Evolutionary conservation across 2,329 filamentous ascomycete species (phyloP).

Genomic region (Colletotrichum eremochloae): DNA sequence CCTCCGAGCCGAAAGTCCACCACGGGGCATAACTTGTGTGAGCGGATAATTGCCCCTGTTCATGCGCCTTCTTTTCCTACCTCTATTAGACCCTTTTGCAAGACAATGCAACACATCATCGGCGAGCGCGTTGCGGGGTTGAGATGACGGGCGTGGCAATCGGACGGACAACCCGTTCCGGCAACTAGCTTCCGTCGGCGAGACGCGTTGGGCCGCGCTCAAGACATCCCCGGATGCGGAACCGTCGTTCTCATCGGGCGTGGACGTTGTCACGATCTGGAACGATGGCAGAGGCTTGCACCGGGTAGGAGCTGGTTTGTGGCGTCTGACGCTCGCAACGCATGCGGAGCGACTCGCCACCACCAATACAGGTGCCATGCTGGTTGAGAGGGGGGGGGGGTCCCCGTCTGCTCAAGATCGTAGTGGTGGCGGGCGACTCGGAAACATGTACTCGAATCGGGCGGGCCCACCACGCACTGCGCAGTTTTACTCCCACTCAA

Average conservation of each 20-base stretch:
- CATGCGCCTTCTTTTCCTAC: constrained; percentile 13
- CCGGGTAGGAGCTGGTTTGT: constrained; percentile 11
- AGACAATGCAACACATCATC: constrained; percentile 7
- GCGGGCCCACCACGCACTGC: not conserved
- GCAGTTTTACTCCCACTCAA: not conserved
- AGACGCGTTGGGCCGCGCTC: constrained; percentile 19
- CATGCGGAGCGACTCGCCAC: constrained; percentile 6
- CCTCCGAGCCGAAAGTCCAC: not conserved
- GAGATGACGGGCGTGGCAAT: constrained; percentile 34
- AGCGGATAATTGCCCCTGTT: not conserved
- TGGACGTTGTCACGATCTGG: constrained; percentile 20
- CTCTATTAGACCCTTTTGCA: not conserved
- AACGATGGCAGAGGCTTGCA: constrained; percentile 3
- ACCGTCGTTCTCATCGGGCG: not conserved
- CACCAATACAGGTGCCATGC: not conserved
- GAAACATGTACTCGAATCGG: not conserved
- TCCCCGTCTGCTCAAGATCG: not conserved
- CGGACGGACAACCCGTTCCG: constrained; percentile 21
- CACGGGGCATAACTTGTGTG: constrained; percentile 3
- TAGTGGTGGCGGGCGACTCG: not conserved
- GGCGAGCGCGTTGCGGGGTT: constrained; percentile 20
- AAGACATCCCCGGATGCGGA: not conserved
- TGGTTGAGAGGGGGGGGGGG: not conserved
- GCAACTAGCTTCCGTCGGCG: constrained; percentile 21
- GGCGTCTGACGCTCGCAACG: constrained; percentile 1